Evolutionary conservation across 371 early-diverging fungal species (phyloP), one percentile per base, ranked within the genome.

Genomic region (Lichtheimia hyalospora): DNA sequence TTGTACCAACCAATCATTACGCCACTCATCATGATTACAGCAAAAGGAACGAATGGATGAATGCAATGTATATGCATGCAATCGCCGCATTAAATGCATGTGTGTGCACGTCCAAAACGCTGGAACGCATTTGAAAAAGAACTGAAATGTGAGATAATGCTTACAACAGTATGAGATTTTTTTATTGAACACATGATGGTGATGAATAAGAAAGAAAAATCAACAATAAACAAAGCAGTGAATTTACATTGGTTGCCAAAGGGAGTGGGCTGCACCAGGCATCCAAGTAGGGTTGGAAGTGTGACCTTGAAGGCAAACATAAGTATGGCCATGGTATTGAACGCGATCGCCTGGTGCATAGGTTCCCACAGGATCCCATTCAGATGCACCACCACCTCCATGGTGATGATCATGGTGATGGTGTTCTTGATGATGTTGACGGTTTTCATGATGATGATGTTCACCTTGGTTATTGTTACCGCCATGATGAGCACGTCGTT

Each of bases 281-380:
- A 63, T 55, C 83, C 85, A 84, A 34, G 82, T 83, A 39, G 83
- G 83, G 68, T 84, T 82, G 54, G 81, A 79, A 25, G 70, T 69
- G 50, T 83, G 83, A 5, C 71, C 74, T 68, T 83, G 83, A 27
- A 84, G 76, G 57, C 83, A 82, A 48, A 83, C 48, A 48, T 75
- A 83, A 24, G 60, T 59, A 51, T 73, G 73, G 8, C 81, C 81
- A 21, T 80, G 74, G 63, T 80, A 84, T 62, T 62, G 58, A 54
- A 84, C 82, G 43, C 69, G 76, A 44, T 84, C 83, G 46, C 83
- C 85, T 40, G 83, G 68, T 42, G 73, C 62, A 64, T 84, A 84
- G 40, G 64, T 75, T 42, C 83, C 82, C 53, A 73, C 70, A 25
- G 85, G 77, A 48, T 84, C 72, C 83, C 82, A 84, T 25, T 81